phyloP scores from a whole-genome alignment of 2,329 filamentous ascomycete genomes.

The Alternaria sp. region DNA sequence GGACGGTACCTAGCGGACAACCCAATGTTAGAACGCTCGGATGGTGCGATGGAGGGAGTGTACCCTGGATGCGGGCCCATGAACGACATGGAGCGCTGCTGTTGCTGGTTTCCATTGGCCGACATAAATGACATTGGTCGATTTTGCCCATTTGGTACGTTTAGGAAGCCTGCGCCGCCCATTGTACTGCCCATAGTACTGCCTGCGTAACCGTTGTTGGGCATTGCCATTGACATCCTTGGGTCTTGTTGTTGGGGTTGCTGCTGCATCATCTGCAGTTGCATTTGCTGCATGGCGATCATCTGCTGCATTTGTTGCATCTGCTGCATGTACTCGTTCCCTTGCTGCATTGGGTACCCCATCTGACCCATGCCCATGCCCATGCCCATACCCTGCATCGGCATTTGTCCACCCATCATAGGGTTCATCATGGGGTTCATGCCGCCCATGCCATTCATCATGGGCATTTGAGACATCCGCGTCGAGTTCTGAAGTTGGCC shows the following conservation, averaged over 20 bases:
- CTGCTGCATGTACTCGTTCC: conserved; percentile 80
- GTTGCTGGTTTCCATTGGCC: conserved; percentile 58
- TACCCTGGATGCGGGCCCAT: conserved; percentile 63
- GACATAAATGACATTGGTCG: conserved; percentile 60
- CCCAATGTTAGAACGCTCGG: conserved; percentile 93
- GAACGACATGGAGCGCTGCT: conserved; percentile 44
- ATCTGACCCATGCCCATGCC: conserved; percentile 42
- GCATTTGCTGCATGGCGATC: conserved; percentile 55
- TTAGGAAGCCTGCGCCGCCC: conserved; percentile 38
- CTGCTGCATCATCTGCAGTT: conserved; percentile 68
- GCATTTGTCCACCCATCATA: conserved; percentile 40
- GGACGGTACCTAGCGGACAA: conserved; percentile 90
- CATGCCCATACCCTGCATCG: conserved; percentile 35
- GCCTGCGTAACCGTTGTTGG: conserved; percentile 30
- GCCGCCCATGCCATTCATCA: conserved; percentile 30
- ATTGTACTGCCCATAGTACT: conserved; percentile 33
- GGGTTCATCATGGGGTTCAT: conserved; percentile 34
- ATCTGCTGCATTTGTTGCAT: conserved; percentile 71
- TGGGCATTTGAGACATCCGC: conserved; percentile 41
- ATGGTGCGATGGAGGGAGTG: conserved; percentile 90
- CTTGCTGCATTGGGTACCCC: conserved; percentile 74
- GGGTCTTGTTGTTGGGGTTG: conserved; percentile 41
- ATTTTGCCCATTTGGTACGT: conserved; percentile 44
- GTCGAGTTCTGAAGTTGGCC: conserved; percentile 32
- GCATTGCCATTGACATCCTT: conserved; percentile 37